Base-by-base conservation (phyloP, 2,329 filamentous ascomycete genomes). In the Hypoxylon sp. region DNA sequence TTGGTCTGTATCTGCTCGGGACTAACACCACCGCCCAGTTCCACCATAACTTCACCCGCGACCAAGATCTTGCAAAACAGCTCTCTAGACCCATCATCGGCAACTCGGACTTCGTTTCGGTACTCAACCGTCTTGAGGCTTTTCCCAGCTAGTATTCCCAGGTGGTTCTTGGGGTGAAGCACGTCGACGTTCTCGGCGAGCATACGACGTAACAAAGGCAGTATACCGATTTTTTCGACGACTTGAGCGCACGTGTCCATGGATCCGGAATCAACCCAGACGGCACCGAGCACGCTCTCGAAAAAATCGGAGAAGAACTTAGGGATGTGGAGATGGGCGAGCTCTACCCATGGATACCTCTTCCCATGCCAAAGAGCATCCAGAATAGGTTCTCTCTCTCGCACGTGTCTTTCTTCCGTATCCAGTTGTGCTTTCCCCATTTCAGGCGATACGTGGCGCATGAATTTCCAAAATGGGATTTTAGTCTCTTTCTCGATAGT, bases 271-370 rank as follows among this genome's bases (percentile, higher is more conserved):
- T 98, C 96, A 19, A 97, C 82, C 83, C 92, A 98, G 0, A 98
- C 85, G 0, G 94, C 94, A 0, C 93, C 95, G 0, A 98, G 79
- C 0, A 97, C 77, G 32, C 88, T 87, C 80, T 98, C 95, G 9
- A 98, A 83, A 6, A 98, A 80, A 77, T 98, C 94, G 0, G 91
- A 95, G 79, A 91, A 91, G 78, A 93, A 92, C 75, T 98, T 98
- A 14, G 87, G 87, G 0, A 90, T 85, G 13, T 85, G 83, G 0
- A 97, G 82, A 0, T 86, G 83, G 0, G 89, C 83, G 0, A 98
- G 86, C 0, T 89, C 79, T 1, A 87, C 83, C 95, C 95, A 98
- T 0, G 95, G 96, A 74, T 94, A 97, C 14, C 81, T 78, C 0
- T 70, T 67, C 0, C 86, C 86, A 0, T 78, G 51, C 0, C 79